phyloP scores from a whole-genome alignment of 2,329 filamentous ascomycete genomes.

The Fonsecaea erecta region DNA sequence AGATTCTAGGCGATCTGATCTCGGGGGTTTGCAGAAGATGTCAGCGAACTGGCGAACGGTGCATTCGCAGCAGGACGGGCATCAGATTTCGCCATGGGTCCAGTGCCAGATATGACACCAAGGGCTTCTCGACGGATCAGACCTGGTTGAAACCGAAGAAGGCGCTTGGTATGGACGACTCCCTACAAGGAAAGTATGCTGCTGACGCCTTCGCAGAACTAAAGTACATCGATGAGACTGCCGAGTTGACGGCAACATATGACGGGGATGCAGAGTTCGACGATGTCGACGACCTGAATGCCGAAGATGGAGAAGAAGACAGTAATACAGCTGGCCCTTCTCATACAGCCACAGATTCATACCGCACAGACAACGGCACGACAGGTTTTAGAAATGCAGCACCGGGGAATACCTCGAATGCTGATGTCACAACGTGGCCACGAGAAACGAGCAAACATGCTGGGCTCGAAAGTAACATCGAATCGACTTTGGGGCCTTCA shows the following conservation, averaged over 20 bases:
- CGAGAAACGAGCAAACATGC: background rate
- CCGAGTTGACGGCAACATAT: conserved; percentile 36
- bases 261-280: conserved; percentile 5
- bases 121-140: conserved; percentile 42
- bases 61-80: conserved; percentile 18
- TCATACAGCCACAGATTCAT: background rate
- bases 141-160: conserved; percentile 41
- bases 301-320: background rate
- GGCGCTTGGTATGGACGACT: conserved; percentile 16
- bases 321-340: background rate
- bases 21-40: conserved; percentile 22
- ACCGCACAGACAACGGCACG: background rate
- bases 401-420: background rate
- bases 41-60: conserved; percentile 23
- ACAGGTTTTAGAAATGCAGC: background rate
- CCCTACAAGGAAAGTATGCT: background rate
- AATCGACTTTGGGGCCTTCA: background rate
- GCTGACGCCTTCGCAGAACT: conserved; percentile 16
- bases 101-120: conserved; percentile 41
- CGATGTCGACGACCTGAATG: background rate
- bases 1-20: conserved; percentile 19
- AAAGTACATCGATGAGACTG: conserved; percentile 39
- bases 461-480: background rate
- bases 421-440: background rate
- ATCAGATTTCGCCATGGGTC: conserved; percentile 43